Evolutionary conservation across 805 yeast genomes (phyloP).

Genomic region (Tetrapisispora arboricola): DNA sequence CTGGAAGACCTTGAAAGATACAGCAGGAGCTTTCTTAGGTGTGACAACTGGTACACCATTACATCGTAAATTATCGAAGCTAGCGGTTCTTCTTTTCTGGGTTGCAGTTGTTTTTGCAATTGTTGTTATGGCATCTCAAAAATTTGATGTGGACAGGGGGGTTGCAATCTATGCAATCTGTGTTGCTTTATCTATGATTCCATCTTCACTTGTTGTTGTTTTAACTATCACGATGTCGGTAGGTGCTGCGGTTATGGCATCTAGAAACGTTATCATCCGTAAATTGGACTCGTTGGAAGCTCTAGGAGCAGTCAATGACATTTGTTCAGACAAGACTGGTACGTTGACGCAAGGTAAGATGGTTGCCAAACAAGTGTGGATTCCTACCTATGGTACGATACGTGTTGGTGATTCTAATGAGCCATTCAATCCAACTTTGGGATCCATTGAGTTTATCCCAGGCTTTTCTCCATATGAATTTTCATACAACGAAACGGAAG

Average conservation of each 20-base stretch:
- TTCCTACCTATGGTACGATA: slow-evolving; percentile 63
- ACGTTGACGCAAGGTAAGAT: slow-evolving; percentile 84
- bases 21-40: slow-evolving; percentile 62
- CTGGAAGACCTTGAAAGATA: slow-evolving; percentile 37
- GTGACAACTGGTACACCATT: slow-evolving; percentile 73
- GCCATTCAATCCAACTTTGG: slow-evolving; percentile 90
- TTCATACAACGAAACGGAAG: slow-evolving; percentile 22
- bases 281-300: slow-evolving; percentile 92
- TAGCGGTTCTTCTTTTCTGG: slow-evolving; percentile 61
- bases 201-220: slow-evolving; percentile 95
- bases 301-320: slow-evolving; percentile 85
- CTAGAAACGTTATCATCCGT: slow-evolving; percentile 84
- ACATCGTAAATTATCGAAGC: slow-evolving; percentile 61
- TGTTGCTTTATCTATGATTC: slow-evolving; percentile 97
- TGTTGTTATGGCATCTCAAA: slow-evolving; percentile 78
- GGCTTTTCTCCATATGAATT: slow-evolving; percentile 41
- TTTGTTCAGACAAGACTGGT: slow-evolving; percentile 87
- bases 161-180: slow-evolving; percentile 86
- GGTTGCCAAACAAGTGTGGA: slow-evolving; percentile 80
- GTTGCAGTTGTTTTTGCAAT: slow-evolving; percentile 81
- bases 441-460: slow-evolving; percentile 76
- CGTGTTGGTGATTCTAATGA: slow-evolving; percentile 53
- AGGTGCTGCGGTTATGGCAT: slow-evolving; percentile 94
- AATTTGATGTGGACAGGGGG: slow-evolving; percentile 60
- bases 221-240: slow-evolving; percentile 94